Base-by-base conservation (phyloP, 805 yeast species). In the Ogataea siamensis region DNA sequence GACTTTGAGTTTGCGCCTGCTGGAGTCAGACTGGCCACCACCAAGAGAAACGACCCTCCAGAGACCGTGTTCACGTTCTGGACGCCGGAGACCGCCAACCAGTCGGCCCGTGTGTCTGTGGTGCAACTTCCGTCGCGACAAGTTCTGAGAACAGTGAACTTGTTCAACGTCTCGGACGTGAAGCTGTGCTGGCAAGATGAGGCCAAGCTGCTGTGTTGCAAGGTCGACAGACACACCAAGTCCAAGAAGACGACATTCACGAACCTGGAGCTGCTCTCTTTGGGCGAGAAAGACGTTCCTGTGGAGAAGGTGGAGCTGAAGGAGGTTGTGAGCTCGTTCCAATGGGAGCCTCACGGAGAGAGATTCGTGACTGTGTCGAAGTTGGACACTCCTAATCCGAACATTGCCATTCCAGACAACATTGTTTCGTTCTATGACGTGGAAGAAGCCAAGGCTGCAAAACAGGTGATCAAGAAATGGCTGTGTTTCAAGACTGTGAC, bases 1-100 rank as follows among this genome's bases (percentile, higher is more conserved):
- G 96, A 89, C 64, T 93, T 93, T 57, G 94, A 87, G 62, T 93
- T 91, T 76, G 88, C 97, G 18, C 99, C 99, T 44, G 81, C 87
- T 16, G 84, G 86, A 50, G 85, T 87, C 36, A 70, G 75, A 51
- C 71, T 86, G 39, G 75, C 78, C 30, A 76, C 74, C 42, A 66
- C 77, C 38, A 62, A 59, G 41, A 74, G 68, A 50, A 73, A 67
- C 42, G 68, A 60, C 26, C 77, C 72, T 41, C 73, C 70, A 28
- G 80, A 80, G 40, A 81, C 81, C 53, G 67, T 88, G 23, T 73
- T 93, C 51, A 80, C 95, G 21, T 93, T 83, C 70, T 93, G 99
- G 99, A 88, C 96, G 32, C 99, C 99, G 39, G 99, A 93, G 69
- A 41, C 56, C 17, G 64, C 74, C 47, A 91, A 93, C 65, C 96